Evolutionary conservation across 768 basidiomycete species (phyloP).

Genomic region (Terana coerulea): DNA sequence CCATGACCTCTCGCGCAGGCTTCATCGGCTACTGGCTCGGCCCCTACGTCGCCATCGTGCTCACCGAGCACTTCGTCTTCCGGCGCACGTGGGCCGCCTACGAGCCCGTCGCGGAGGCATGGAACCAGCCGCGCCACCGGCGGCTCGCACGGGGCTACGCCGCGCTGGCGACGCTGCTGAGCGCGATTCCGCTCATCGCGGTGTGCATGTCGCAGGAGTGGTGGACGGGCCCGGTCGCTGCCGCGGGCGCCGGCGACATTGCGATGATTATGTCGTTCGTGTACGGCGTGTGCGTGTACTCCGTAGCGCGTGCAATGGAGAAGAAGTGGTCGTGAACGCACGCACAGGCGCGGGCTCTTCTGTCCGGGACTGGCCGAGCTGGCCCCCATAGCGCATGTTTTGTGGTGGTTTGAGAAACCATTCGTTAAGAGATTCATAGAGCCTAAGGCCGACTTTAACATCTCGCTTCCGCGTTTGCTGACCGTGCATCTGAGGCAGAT

Average conservation of each 20-base stretch:
- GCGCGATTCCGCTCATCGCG: constrained; percentile 35
- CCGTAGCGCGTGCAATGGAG: constrained; percentile 17
- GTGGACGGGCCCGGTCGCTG: constrained; percentile 48
- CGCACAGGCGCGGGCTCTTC: too few species aligned
- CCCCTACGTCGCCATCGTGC: constrained; percentile 33
- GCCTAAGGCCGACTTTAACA: too few species aligned
- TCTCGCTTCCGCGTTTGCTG: too few species aligned
- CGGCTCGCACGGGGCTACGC: constrained; percentile 39
- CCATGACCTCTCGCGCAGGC: constrained; percentile 22
- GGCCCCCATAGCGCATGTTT: too few species aligned
- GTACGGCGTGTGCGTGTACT: constrained; percentile 17
- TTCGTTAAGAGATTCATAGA: too few species aligned
- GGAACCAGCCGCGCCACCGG: constrained; percentile 32
- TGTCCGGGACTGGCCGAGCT: too few species aligned
- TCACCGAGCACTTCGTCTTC: constrained; percentile 44
- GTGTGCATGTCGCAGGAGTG: constrained; percentile 49
- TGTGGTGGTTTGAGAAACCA: too few species aligned
- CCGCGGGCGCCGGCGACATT: constrained; percentile 43
- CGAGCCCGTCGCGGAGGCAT: constrained; percentile 33
- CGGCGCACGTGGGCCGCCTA: constrained; percentile 30
- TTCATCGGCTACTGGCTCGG: constrained; percentile 45
- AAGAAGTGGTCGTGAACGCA: constrained; percentile 10
- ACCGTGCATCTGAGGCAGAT: too few species aligned
- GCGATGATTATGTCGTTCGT: constrained; percentile 32
- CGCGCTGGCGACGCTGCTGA: constrained; percentile 36